Evolutionary conservation across 2,329 filamentous ascomycete species (phyloP), one percentile per base, ranked within the genome.

Genomic region (Fusarium austroafricanum): DNA sequence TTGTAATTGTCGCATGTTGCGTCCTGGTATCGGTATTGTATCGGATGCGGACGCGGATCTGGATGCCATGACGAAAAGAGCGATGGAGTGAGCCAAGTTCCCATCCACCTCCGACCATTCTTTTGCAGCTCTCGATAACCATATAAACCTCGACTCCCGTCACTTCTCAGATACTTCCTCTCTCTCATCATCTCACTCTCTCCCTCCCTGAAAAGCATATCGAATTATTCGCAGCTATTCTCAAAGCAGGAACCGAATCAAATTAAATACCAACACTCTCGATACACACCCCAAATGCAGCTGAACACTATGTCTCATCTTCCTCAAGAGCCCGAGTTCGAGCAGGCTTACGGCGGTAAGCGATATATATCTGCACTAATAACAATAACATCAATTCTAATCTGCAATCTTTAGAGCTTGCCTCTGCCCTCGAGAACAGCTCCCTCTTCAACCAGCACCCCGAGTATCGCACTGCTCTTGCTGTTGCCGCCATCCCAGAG

Each of bases 281-380:
- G 53, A 53, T 52, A 71, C 50, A 52, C 60, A 61, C 42, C 54
- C 26, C 55, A 46, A 70, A 68, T 69, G 56, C 70, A 67, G 40
- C 58, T 63, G 63, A 74, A 73, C 64, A 84, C 71, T 72, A 96
- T 96, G 92, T 92, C 94, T 73, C 91, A 96, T 85, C 87, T 96
- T 77, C 89, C 92, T 52, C 83, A 84, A 70, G 95, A 98, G 89
- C 95, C 96, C 78, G 95, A 99, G 86, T 98, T 98, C 85, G 90
- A 97, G 89, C 95, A 98, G 89, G 95, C 95, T 78, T 97, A 97
- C 89, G 93, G 94, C 81, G 93, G 93, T 96, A 84, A 77, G 86
- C 52, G 59, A 79, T 51, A 28, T 28, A 33, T 39, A 43, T 43
- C 23, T 29, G 28, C 26, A 52, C 38, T 11, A 42, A 31, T 46